Conservation (phyloP, 2,329 filamentous ascomycete species). For the Ceratocystiopsis sp. region DNA sequence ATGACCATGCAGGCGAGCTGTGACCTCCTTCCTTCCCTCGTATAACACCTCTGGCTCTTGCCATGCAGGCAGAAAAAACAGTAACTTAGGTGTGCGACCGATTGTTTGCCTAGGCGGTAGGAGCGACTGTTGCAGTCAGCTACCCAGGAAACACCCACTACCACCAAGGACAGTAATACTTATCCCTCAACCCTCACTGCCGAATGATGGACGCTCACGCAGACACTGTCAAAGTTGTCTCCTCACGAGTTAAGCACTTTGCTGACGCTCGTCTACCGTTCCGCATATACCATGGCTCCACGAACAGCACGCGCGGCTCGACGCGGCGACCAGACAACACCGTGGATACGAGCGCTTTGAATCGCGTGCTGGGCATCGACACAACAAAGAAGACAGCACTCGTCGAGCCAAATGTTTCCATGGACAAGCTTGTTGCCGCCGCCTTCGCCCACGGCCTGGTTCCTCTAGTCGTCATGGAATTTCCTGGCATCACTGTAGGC, state of each 20-base stretch:
- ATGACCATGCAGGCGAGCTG: too few relatives aligned
- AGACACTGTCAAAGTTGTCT: constrained; percentile 23
- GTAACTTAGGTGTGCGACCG: too few relatives aligned
- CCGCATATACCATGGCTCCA: constrained; percentile 61
- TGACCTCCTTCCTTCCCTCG: too few relatives aligned
- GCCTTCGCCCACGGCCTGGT: constrained; percentile 38
- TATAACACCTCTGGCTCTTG: too few relatives aligned
- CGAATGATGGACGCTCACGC: constrained; percentile 26
- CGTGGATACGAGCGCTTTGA: constrained; percentile 49
- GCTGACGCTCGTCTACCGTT: constrained; percentile 34
- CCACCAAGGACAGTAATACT: background rate
- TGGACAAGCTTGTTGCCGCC: constrained; percentile 44
- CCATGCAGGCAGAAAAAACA: too few relatives aligned
- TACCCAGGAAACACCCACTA: too few relatives aligned
- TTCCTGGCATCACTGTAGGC: constrained; percentile 51
- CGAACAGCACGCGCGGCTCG: constrained; percentile 53
- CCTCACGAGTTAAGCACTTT: constrained; percentile 26
- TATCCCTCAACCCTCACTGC: background rate
- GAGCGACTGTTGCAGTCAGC: too few relatives aligned
- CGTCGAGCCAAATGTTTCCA: constrained; percentile 53
- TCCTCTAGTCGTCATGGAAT: constrained; percentile 52
- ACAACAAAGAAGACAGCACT: constrained; percentile 31
- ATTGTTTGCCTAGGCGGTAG: too few relatives aligned
- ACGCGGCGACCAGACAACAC: constrained; percentile 32
- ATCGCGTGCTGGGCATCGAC: constrained; percentile 45